These are phyloP conservation scores for Candida insectalens DNA, from an alignment of 805 yeast genomes.

Conservation along the genomic window DNA sequence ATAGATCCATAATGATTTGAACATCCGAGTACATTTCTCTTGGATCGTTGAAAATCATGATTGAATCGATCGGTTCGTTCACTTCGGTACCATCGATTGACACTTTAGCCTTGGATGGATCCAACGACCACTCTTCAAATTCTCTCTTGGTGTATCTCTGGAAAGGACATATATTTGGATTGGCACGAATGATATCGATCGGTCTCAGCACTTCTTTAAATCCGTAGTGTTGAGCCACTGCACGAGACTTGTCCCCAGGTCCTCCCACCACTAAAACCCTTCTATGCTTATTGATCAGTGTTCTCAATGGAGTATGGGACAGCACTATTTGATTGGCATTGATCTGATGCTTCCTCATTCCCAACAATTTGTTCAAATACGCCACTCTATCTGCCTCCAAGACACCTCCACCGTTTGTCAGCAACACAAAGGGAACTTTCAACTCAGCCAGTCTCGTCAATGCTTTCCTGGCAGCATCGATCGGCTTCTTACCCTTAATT, in stretches of 20 bases:
- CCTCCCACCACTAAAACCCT: slow-evolving; percentile 85
- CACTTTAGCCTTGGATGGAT: slow-evolving; percentile 19
- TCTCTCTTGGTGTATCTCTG: slow-evolving; percentile 42
- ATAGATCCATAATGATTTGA: slow-evolving; percentile 65
- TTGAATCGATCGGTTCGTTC: slow-evolving; percentile 51
- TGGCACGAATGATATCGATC: slow-evolving; percentile 54
- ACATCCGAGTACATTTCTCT: slow-evolving; percentile 80
- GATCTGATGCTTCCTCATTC: slow-evolving; percentile 32
- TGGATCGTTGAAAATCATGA: slow-evolving; percentile 81
- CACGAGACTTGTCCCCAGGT: slow-evolving; percentile 58
- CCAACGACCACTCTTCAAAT: slow-evolving; percentile 30
- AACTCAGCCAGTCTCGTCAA: slow-evolving; percentile 31
- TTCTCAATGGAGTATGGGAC: slow-evolving; percentile 79
- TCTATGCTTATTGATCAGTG: slow-evolving; percentile 40
- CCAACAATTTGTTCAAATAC: slow-evolving; percentile 31
- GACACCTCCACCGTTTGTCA: slow-evolving; percentile 89
- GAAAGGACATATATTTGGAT: slow-evolving; percentile 60
- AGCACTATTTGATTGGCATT: slow-evolving; percentile 63
- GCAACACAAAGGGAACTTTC: slow-evolving; percentile 65
- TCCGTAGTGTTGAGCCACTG: slow-evolving; percentile 70
- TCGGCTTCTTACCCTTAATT: slow-evolving; percentile 59
- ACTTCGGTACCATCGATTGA: slow-evolving; percentile 15
- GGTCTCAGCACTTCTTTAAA: slow-evolving; percentile 67
- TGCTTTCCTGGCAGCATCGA: slow-evolving; percentile 57
- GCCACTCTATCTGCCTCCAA: slow-evolving; percentile 52